Base-by-base conservation (phyloP, 768 basidiomycete genomes). In the Dioszegia aurantiaca region DNA sequence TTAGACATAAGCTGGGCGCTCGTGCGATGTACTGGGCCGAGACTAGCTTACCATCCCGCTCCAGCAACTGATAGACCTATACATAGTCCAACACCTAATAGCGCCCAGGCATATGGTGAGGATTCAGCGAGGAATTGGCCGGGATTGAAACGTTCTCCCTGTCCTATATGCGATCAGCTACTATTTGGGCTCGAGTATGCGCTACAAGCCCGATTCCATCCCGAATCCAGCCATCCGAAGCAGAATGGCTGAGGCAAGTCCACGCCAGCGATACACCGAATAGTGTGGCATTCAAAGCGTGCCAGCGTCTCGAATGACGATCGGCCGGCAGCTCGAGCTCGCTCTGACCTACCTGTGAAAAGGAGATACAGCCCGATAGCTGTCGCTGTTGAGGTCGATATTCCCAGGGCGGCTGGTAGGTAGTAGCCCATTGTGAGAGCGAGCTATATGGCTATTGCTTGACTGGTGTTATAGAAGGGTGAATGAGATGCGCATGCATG, bases 81-180 rank as follows among this genome's bases (percentile, higher is more conserved):
- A 69, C 90, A 94, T 40, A 97, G 80, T 17, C 89, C 92, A 36
- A 97, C 87, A 10, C 95, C 95, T 2, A 86, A 84, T 44, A 90
- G 82, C 0, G 87, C 93, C 90, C 90, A 98, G 36, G 86, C 85
- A 77, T 89, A 97, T 0, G 94, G 94, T 73, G 86, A 91, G 26
- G 89, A 85, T 80, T 95, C 89, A 75, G 93, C 92, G 24, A 98
- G 82, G 81, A 92, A 97, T 46, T 85, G 85, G 39, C 93, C 94
- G 62, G 90, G 85, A 73, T 97, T 91, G 85, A 97, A 94, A 0
- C 87, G 85, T 77, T 90, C 89, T 61, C 89, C 90, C 6, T 88
- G 89, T 69, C 83, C 90, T 90, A 69, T 47, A 23, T 46, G 24
- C 27, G 42, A 30, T 52, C 45, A 44, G 36, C 37, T 45, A n/a